Percentiles rank a stretch among this genome's conserved stretches.
These are phyloP conservation scores for Russula brevipes DNA, from an alignment of 768 basidiomycete genomes.

Conservation along the genomic window DNA sequence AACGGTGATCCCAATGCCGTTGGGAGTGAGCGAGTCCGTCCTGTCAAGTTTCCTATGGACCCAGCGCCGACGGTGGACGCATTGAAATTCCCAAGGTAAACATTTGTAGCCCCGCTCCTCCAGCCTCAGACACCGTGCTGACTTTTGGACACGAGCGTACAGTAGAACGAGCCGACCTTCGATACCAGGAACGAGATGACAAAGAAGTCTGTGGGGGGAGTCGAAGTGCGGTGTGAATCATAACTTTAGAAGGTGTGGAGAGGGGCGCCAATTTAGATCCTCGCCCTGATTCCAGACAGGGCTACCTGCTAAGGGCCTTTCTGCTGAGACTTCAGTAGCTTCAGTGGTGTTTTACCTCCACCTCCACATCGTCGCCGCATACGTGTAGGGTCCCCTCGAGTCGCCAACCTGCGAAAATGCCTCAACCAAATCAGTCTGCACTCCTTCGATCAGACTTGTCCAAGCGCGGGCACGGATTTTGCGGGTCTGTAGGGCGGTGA, in stretches of 20 bases:
- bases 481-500: not conserved
- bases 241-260: too few species aligned
- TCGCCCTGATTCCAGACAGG: slow-evolving; percentile 2
- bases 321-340: not conserved
- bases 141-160: too few species aligned
- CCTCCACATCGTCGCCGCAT: too few species aligned
- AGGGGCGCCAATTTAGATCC: not conserved
- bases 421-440: not conserved
- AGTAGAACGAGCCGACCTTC: not conserved
- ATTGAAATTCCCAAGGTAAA: too few species aligned
- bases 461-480: not conserved
- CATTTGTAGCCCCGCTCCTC: too few species aligned
- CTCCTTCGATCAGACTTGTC: not conserved
- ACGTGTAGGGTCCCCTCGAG: too few species aligned
- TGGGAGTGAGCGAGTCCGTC: too few species aligned
- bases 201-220: not conserved
- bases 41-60: too few species aligned
- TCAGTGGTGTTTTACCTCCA: not conserved
- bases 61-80: too few species aligned
- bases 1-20: too few species aligned
- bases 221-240: not conserved
- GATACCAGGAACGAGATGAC: not conserved
- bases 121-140: too few species aligned
- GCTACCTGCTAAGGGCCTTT: too few species aligned
- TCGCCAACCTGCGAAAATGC: not conserved